Conservation (phyloP, 176 grass and related monocot species). For the Eleusine coracana region DNA sequence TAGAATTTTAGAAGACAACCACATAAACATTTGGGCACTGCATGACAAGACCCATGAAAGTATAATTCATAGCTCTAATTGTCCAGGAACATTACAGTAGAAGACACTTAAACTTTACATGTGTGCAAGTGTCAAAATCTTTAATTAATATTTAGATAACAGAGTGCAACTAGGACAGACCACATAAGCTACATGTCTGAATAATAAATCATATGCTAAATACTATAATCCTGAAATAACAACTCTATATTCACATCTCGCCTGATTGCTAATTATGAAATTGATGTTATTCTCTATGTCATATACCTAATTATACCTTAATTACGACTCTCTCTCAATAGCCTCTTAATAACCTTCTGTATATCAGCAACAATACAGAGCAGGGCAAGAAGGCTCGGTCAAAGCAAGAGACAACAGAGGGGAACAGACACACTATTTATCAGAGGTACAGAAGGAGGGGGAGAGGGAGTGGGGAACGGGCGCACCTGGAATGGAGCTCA, state of each 20-base stretch:
- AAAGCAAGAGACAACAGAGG: too few species aligned
- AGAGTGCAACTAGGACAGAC: too few species aligned
- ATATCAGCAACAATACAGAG: too few species aligned
- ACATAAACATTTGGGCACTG: background rate
- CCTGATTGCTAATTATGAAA: conserved; percentile 29
- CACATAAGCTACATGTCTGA: too few species aligned
- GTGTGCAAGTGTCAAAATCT: background rate
- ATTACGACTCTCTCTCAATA: background rate
- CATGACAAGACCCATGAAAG: background rate
- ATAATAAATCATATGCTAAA: conserved; percentile 6
- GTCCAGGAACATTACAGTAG: background rate
- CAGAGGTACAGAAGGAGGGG: too few species aligned
- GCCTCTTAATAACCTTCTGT: background rate
- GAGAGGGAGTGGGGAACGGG: too few species aligned
- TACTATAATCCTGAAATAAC: conserved; percentile 25
- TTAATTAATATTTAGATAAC: too few species aligned
- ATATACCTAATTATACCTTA: conserved; percentile 31
- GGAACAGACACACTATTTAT: too few species aligned
- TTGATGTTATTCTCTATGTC: conserved; percentile 4
- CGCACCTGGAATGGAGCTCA: too few species aligned
- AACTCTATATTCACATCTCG: conserved; percentile 58
- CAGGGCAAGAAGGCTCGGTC: too few species aligned
- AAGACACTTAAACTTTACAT: background rate
- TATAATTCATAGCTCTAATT: background rate
- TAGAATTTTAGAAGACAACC: background rate